Base-by-base conservation (phyloP, 371 early-diverging fungal genomes). In the Funneliformis caledonium region DNA sequence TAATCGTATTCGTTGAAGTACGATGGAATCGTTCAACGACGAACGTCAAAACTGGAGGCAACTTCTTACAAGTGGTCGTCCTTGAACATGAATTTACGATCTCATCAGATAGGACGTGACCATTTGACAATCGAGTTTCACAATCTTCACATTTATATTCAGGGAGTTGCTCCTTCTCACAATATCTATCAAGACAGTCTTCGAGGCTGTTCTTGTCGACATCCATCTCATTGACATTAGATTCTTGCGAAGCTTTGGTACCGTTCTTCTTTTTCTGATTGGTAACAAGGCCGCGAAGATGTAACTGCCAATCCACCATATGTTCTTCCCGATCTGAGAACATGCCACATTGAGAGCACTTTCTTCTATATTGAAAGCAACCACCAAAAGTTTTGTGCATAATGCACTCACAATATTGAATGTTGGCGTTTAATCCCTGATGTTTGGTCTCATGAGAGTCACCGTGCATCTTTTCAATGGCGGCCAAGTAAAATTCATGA, bases 371-470 rank as follows among this genome's bases (percentile, higher is more conserved):
- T 48, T 70, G 96, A 45, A 98, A 83, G 14, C 93, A 82, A 11
- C 99, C 99, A 0, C 93, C 94, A 87, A 98, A 98, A 0, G 96
- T 94, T 76, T 91, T 90, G 85, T 98, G 98, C 31, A 98, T 91
- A 37, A 97, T 89, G 81, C 98, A 98, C 37, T 87, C 81, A 85
- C 98, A 98, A 19, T 89, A 83, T 10, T 85, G 85, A 77, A 85
- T 83, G 64, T 81, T 84, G 47, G 80, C 56, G 31, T 70, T 70
- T 45, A 70, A 22, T 45, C 16, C 22, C 12, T 70, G 45, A 11
- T 42, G 12, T 4, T 22, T 70, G 19, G 26, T 85, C 82, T 84
- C 82, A 14, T 84, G 83, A 0, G 86, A 85, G 47, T 91, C 89
- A n/a, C 87, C 86, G 83, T 98, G 99, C 80, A 98, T 90, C 73